Percentiles rank a stretch among this genome's conserved stretches.
Conservation (phyloP, 441 rosid genomes). For the Aleurites moluccanus region DNA sequence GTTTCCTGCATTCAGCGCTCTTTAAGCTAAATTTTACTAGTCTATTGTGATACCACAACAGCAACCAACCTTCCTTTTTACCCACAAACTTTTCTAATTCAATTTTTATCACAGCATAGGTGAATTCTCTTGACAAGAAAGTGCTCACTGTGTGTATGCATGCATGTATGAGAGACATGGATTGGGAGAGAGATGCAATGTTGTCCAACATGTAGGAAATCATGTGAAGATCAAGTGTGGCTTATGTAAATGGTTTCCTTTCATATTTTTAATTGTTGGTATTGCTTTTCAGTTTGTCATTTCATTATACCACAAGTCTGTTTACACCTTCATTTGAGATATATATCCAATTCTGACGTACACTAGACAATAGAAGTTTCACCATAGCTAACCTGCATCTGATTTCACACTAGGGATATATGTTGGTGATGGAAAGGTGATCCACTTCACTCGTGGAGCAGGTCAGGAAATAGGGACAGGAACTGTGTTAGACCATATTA, state of each 20-base stretch:
- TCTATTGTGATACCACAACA: too few species aligned
- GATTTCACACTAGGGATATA: slow-evolving; percentile 53
- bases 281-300: not conserved
- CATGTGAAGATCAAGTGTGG: not conserved
- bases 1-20: too few species aligned
- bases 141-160: too few species aligned
- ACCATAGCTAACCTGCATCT: not conserved
- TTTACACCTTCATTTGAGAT: not conserved
- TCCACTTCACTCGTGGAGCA: slow-evolving; percentile 74
- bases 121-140: too few species aligned
- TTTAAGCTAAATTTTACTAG: too few species aligned
- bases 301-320: not conserved
- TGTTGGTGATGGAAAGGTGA: slow-evolving; percentile 62
- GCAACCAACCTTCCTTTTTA: too few species aligned
- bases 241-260: not conserved
- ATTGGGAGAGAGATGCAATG: too few species aligned
- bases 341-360: not conserved
- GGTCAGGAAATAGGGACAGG: slow-evolving; percentile 76
- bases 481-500: slow-evolving; percentile 56
- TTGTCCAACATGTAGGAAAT: not conserved
- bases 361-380: not conserved
- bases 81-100: too few species aligned
- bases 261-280: not conserved
- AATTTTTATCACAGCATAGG: too few species aligned
- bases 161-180: too few species aligned